Evolutionary conservation across 2,329 filamentous ascomycete genomes (phyloP).

Genomic region (Paraconiothyrium brasiliense): DNA sequence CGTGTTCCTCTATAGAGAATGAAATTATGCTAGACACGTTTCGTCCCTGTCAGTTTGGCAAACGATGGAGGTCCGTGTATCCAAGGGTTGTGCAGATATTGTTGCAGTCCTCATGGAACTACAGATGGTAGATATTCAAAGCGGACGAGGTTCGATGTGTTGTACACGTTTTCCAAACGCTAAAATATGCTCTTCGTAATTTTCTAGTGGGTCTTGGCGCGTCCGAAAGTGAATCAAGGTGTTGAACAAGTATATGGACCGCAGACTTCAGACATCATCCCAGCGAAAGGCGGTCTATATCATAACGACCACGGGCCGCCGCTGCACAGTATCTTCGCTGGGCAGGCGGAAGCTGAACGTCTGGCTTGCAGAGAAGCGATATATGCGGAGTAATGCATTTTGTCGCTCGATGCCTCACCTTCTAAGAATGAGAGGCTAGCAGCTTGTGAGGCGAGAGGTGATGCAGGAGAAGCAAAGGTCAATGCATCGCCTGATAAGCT

Average conservation of each 20-base stretch:
- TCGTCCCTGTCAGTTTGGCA: no score
- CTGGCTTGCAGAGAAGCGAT: background rate
- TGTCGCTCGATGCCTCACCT: background rate
- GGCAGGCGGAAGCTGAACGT: background rate
- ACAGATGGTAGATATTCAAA: no score
- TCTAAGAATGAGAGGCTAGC: background rate
- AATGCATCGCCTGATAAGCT: background rate
- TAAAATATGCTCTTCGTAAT: background rate
- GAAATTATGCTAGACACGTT: no score
- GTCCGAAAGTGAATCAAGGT: background rate
- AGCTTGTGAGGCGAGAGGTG: background rate
- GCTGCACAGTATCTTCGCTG: background rate
- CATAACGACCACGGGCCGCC: background rate
- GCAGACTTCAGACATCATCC: background rate
- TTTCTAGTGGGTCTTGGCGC: constrained; percentile 1
- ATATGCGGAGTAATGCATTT: background rate
- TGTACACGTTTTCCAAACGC: background rate
- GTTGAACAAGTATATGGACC: background rate
- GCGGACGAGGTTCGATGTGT: no score
- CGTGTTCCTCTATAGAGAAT: no score
- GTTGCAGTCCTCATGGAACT: no score
- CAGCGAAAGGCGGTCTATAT: background rate
- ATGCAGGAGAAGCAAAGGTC: background rate
- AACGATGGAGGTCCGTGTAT: no score
- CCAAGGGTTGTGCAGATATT: no score